Base-by-base conservation (phyloP, 106 monocot species). In the Dendrobium officinale region DNA sequence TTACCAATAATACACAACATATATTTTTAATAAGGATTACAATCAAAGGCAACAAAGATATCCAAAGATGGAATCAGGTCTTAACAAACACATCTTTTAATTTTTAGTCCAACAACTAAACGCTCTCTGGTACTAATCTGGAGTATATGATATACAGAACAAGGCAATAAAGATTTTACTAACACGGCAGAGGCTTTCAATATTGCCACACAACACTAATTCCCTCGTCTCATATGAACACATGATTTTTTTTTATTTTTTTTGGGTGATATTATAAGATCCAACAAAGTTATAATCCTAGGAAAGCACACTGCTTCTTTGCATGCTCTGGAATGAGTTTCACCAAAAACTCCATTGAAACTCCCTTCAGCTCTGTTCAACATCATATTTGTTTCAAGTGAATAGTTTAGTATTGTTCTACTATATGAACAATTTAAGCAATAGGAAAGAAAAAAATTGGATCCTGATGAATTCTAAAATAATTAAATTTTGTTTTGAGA, bases 311-410 rank as follows among this genome's bases (percentile, higher is more conserved):
- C 66, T 82, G 82, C 67, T 82, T 82, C 49, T 49, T 82, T 11
- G 82, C 82, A 77, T 77, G 82, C 67, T 82, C 82, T 3, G 82
- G 82, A 18, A 82, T 82, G 33, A 82, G 67, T 26, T 82, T 82
- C 48, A 37, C 48, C 45, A 68, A 33, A 1, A 77, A 18, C 15
- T 82, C 82, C 77, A 77, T 77, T 5, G 77, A 13, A 33, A 70
- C 77, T 64, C 82, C 82, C 40, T 77, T 82, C 77, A 82, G 68
- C 68, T 82, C 82, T 82, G 77, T 29, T 40, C 18, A 59, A 9
- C 20, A 59, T 16, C 74, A 74, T 19, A 74, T 74, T 74, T 42
- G 43, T 74, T 74, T 73, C 20, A 43, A 42, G 74, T 74, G 0
- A 74, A 43, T 22, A 26, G 9, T 64, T n/a, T 26, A 26, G 22